Evolutionary conservation across 208 protist genomes (phyloP).

Genomic region (Balamuthia mandrillaris): DNA sequence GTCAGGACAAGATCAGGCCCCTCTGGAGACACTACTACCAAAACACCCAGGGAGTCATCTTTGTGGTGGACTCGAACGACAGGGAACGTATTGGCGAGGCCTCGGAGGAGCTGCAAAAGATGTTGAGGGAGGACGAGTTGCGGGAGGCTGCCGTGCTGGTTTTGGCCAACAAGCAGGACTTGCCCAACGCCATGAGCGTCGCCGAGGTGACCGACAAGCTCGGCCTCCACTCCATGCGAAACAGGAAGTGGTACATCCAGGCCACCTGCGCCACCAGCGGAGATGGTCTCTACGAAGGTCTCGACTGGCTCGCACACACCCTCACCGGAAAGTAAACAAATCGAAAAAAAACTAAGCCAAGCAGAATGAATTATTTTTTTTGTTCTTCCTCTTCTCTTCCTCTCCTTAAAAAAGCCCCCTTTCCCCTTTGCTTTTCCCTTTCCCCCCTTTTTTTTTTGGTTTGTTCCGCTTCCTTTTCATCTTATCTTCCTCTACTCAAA

Average conservation of each 20-base stretch:
- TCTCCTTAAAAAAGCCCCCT: too few species aligned
- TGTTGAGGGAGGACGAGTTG: slow-evolving; percentile 82
- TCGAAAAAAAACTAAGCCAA: too few species aligned
- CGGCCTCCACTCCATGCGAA: slow-evolving; percentile 64
- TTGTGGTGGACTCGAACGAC: slow-evolving; percentile 83
- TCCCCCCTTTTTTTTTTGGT: too few species aligned
- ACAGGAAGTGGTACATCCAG: slow-evolving; percentile 77
- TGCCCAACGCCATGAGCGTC: slow-evolving; percentile 74
- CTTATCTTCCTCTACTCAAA: too few species aligned
- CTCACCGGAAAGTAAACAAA: too few species aligned
- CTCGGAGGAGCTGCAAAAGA: slow-evolving; percentile 69
- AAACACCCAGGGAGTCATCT: slow-evolving; percentile 81
- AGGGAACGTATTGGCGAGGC: slow-evolving; percentile 75
- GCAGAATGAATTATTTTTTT: too few species aligned
- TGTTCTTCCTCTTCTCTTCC: too few species aligned
- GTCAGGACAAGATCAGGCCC: slow-evolving; percentile 53
- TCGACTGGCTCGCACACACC: slow-evolving; percentile 72
- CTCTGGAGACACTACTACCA: slow-evolving; percentile 83
- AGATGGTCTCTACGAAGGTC: slow-evolving; percentile 77
- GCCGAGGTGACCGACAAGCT: slow-evolving; percentile 66
- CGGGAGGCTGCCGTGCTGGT: slow-evolving; percentile 72
- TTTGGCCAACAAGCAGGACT: slow-evolving; percentile 88
- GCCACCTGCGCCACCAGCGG: slow-evolving; percentile 72
- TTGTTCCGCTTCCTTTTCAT: too few species aligned
- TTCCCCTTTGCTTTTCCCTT: too few species aligned